Conservation (phyloP, 2,329 filamentous ascomycete species). For the Arachnopeziza araneosa region DNA sequence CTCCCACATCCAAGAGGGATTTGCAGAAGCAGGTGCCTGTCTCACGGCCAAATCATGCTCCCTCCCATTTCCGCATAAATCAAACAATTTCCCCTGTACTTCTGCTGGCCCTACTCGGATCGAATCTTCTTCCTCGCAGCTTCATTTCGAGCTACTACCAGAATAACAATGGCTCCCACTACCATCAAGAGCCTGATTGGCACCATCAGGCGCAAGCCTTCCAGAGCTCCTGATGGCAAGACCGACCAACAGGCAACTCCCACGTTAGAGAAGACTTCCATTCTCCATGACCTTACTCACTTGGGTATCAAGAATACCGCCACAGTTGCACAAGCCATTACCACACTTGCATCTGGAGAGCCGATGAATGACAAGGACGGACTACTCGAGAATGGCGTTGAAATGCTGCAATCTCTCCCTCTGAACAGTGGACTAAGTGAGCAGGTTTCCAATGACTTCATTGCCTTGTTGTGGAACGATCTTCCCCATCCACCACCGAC, state of each 20-base stretch:
- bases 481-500: conserved; percentile 45
- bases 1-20: background rate
- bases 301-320: conserved; percentile 35
- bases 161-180: conserved; percentile 16
- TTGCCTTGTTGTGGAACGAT: conserved; percentile 47
- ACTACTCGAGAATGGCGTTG: conserved; percentile 45
- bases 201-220: conserved; percentile 41
- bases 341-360: conserved; percentile 38
- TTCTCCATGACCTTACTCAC: conserved; percentile 36
- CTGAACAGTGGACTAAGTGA: conserved; percentile 42
- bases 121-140: background rate
- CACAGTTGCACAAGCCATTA: conserved; percentile 36
- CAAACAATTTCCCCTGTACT: background rate
- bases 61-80: background rate
- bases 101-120: background rate
- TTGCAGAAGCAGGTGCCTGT: background rate
- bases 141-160: conserved; percentile 1
- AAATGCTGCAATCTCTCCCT: conserved; percentile 46
- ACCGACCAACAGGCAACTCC: conserved; percentile 34
- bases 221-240: conserved; percentile 42
- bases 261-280: conserved; percentile 34
- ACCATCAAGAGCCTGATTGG: conserved; percentile 39
- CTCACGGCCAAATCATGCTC: background rate
- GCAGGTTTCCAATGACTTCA: conserved; percentile 44
- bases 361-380: conserved; percentile 42